These are phyloP conservation scores for Picocystis salinarum DNA, from an alignment of 139 green algal species.

Conservation along the genomic window DNA sequence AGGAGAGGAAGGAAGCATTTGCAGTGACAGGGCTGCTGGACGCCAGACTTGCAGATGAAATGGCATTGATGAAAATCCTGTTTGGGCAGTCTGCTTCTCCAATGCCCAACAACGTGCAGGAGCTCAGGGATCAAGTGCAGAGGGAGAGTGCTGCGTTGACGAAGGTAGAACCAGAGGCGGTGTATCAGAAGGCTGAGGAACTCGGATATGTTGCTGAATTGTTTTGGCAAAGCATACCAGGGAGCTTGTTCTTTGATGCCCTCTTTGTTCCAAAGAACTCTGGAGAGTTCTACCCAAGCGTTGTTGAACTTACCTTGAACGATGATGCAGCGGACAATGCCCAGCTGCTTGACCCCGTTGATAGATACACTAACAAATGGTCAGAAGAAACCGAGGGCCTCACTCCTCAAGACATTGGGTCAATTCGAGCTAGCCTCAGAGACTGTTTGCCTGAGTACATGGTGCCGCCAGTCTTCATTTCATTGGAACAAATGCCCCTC, in stretches of 20 bases:
- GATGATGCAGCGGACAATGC: no score
- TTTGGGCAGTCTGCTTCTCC: not conserved
- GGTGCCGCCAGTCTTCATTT: constrained; percentile 5
- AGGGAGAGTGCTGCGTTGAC: not conserved
- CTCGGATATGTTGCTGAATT: not conserved
- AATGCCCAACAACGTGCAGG: not conserved
- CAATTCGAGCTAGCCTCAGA: not conserved
- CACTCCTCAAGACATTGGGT: not conserved
- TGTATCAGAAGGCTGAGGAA: constrained; percentile 1
- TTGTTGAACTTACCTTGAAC: no score
- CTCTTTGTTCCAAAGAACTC: not conserved
- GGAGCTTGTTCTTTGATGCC: not conserved
- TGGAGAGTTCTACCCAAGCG: no score
- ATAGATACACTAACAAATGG: no score
- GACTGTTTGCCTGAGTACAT: constrained; percentile 11
- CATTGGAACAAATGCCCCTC: constrained; percentile 5
- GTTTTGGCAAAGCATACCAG: constrained; percentile 1
- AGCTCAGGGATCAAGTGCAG: not conserved
- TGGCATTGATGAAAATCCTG: not conserved
- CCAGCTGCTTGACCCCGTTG: no score
- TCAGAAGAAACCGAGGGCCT: not conserved
- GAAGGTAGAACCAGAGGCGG: constrained; percentile 1
- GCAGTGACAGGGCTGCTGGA: constrained; percentile 2
- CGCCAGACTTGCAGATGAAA: constrained; percentile 1
- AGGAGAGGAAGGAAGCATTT: not conserved